Conservation (phyloP, 1,284 basidiomycete species). For the Rhodotorula sp. region DNA sequence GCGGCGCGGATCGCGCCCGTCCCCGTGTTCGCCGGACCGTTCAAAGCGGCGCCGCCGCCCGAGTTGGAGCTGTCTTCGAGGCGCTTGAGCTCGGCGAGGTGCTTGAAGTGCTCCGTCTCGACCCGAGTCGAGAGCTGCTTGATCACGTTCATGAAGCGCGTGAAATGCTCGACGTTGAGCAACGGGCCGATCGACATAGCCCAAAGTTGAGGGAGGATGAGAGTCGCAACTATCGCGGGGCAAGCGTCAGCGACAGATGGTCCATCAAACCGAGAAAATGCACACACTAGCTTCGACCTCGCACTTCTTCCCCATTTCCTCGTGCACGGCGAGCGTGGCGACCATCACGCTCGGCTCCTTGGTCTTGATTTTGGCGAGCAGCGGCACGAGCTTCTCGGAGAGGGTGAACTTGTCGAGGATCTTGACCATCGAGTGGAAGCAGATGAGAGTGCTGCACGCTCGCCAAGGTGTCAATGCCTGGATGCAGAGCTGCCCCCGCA, state of each 20-base stretch:
- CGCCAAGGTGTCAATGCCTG: background rate
- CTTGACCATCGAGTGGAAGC: constrained; percentile 88
- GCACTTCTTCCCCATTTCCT: constrained; percentile 93
- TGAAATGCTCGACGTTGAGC: constrained; percentile 86
- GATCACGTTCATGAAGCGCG: constrained; percentile 50
- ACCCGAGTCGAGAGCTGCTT: constrained; percentile 67
- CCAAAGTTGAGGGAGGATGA: constrained; percentile 92
- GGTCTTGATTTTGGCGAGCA: constrained; percentile 91
- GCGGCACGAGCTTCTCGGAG: constrained; percentile 91
- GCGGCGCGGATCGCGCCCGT: constrained; percentile 14
- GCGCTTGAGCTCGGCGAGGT: constrained; percentile 76
- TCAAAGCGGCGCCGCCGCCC: background rate
- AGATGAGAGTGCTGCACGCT: constrained; percentile 71
- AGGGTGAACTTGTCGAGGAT: constrained; percentile 90
- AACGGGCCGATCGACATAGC: constrained; percentile 95
- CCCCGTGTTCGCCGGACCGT: constrained; percentile 53
- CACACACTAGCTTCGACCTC: constrained; percentile 74
- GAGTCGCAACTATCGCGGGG: constrained; percentile 65
- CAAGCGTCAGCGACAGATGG: background rate
- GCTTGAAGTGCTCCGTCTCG: constrained; percentile 79
- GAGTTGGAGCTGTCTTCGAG: constrained; percentile 63
- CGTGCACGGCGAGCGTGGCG: constrained; percentile 90
- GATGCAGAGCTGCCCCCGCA: background rate
- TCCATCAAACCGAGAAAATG: no score
- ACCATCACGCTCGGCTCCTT: constrained; percentile 92